These are phyloP conservation scores for Globisporangium nunn DNA, from an alignment of 352 stramenopile genomes.

Conservation along the genomic window DNA sequence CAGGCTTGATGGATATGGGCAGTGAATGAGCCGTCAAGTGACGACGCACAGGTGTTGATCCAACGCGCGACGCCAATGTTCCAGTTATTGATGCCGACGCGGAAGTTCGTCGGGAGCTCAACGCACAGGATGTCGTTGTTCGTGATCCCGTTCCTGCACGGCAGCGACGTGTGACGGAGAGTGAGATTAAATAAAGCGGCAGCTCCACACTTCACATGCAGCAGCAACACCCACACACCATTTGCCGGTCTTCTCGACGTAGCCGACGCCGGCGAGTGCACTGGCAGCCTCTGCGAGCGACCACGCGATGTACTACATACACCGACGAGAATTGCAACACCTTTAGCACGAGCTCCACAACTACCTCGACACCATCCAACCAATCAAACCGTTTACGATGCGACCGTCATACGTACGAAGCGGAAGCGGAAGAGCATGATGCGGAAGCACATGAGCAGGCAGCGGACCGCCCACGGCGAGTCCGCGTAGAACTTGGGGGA, in stretches of 20 bases:
- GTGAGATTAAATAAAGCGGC: background rate
- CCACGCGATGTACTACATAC: constrained; percentile 74
- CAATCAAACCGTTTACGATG: background rate
- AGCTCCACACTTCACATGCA: background rate
- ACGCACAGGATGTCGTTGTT: constrained; percentile 84
- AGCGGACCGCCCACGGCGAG: constrained; percentile 47
- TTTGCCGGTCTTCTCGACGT: constrained; percentile 68
- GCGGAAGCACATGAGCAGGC: constrained; percentile 62
- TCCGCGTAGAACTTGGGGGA: constrained; percentile 65
- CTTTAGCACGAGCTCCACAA: background rate
- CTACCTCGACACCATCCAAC: background rate
- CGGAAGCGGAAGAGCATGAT: constrained; percentile 81
- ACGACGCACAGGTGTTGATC: constrained; percentile 75
- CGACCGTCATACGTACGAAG: constrained; percentile 44
- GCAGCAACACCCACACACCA: constrained; percentile 25
- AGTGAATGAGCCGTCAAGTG: background rate
- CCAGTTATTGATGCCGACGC: constrained; percentile 86
- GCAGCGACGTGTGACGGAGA: background rate
- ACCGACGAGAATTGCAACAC: no score
- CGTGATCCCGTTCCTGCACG: constrained; percentile 69
- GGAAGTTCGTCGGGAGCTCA: constrained; percentile 81
- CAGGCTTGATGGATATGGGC: background rate
- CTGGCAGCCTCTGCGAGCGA: constrained; percentile 73
- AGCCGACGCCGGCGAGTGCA: constrained; percentile 70
- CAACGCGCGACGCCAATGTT: constrained; percentile 82